Evolutionary conservation across 352 stramenopile genomes (phyloP).

Genomic region (Globisporangium solare): DNA sequence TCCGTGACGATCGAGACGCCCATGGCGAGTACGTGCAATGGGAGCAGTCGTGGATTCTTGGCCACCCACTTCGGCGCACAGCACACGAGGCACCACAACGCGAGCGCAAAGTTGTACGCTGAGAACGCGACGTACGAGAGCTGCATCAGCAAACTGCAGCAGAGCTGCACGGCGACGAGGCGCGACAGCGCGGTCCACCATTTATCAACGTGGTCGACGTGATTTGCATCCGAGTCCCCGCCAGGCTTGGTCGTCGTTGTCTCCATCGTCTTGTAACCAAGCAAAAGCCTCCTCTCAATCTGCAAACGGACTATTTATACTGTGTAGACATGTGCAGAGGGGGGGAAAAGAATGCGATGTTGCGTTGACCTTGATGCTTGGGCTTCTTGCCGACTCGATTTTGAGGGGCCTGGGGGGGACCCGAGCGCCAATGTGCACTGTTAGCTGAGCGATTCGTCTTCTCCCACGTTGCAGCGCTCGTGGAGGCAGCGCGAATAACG

Average conservation of each 20-base stretch:
- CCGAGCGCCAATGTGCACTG: no score
- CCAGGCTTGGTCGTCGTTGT: not conserved
- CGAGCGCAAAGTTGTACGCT: slow-evolving; percentile 74
- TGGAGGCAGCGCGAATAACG: no score
- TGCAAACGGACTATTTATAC: no score
- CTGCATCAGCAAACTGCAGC: slow-evolving; percentile 64
- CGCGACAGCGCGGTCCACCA: slow-evolving; percentile 43
- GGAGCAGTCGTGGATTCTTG: slow-evolving; percentile 39
- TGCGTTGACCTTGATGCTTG: no score
- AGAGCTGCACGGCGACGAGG: slow-evolving; percentile 43
- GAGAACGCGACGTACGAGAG: slow-evolving; percentile 80
- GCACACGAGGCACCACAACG: slow-evolving; percentile 58
- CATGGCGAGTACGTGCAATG: slow-evolving; percentile 50
- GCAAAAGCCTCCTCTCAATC: no score
- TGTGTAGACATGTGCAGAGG: no score
- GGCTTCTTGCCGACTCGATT: no score
- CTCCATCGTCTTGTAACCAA: not conserved
- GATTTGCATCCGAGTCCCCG: not conserved
- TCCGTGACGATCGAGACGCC: slow-evolving; percentile 58
- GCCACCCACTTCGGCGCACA: slow-evolving; percentile 45
- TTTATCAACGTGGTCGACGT: slow-evolving; percentile 12
- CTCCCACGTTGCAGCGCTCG: no score
- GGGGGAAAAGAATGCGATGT: no score
- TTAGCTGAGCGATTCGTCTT: no score
- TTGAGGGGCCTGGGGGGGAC: no score